Conservation (phyloP, 1,284 basidiomycete genomes). For the Cronartium ribicola region DNA sequence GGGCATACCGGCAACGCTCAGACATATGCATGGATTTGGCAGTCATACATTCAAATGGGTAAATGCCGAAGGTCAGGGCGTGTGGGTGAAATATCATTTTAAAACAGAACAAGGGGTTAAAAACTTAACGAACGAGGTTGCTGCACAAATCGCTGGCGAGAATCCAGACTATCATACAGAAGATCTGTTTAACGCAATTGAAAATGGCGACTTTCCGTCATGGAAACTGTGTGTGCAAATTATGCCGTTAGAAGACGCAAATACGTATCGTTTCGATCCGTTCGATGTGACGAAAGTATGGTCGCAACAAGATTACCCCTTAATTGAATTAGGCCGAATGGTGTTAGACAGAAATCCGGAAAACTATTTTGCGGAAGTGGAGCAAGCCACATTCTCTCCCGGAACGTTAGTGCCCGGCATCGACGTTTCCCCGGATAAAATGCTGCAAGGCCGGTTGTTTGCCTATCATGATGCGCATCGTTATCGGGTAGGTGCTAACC, state of each 20-base stretch:
- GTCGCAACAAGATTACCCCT: conserved; percentile 40
- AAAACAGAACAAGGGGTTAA: conserved; percentile 30
- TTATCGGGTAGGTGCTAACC: conserved; percentile 49
- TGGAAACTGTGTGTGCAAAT: conserved; percentile 47
- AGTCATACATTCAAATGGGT: conserved; percentile 42
- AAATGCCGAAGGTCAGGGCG: conserved; percentile 12
- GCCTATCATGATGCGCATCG: conserved; percentile 49
- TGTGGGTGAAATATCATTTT: not conserved
- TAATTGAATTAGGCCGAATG: conserved; percentile 24
- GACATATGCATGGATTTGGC: conserved; percentile 33
- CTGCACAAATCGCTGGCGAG: conserved; percentile 32
- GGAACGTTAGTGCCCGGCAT: conserved; percentile 47
- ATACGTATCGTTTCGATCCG: not conserved
- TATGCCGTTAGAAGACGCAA: conserved; percentile 33
- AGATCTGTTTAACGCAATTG: conserved; percentile 46
- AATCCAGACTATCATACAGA: conserved; percentile 29
- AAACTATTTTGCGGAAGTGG: conserved; percentile 40
- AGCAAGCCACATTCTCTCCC: conserved; percentile 37
- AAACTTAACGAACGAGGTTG: conserved; percentile 34
- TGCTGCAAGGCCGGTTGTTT: conserved; percentile 49
- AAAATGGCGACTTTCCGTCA: conserved; percentile 48
- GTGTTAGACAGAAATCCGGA: conserved; percentile 40
- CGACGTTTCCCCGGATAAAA: conserved; percentile 48
- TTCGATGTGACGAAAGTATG: conserved; percentile 16
- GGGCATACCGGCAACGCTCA: conserved; percentile 29